A percentile compares a stretch with the other conserved stretches of the same genome.
phyloP scores from a whole-genome alignment of 805 yeast genomes.

The Lachancea waltii region DNA sequence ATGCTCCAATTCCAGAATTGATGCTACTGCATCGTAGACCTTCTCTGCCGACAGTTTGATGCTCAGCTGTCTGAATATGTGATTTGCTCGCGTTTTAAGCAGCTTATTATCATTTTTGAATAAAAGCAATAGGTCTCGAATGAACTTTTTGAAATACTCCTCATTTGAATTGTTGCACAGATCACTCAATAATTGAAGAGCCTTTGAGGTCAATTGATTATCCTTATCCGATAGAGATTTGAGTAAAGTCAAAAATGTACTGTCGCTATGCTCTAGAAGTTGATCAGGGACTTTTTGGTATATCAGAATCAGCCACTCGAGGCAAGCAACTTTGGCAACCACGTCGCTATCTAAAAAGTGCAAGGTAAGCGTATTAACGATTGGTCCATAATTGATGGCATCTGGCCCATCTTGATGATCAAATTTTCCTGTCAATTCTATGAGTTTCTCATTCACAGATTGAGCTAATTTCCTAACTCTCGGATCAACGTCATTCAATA shows the following conservation, averaged over 20 bases:
- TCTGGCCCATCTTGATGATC: slow-evolving; percentile 21
- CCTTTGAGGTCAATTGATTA: slow-evolving; percentile 25
- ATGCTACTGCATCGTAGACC: slow-evolving; percentile 73
- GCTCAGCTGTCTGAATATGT: slow-evolving; percentile 79
- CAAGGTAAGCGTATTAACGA: slow-evolving; percentile 62
- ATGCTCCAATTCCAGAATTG: slow-evolving; percentile 53
- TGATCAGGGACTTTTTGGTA: slow-evolving; percentile 62
- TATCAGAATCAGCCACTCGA: slow-evolving; percentile 85
- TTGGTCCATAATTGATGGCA: slow-evolving; percentile 39
- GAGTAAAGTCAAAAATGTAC: slow-evolving; percentile 68
- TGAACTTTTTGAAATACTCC: slow-evolving; percentile 66
- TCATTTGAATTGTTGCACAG: slow-evolving; percentile 44
- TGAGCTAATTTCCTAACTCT: slow-evolving; percentile 49
- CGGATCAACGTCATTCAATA: slow-evolving; percentile 49
- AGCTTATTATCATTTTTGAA: slow-evolving; percentile 65
- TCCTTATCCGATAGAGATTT: slow-evolving; percentile 59
- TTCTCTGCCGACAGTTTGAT: slow-evolving; percentile 74
- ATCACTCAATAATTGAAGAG: slow-evolving; percentile 25
- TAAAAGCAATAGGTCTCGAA: slow-evolving; percentile 60
- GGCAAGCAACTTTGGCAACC: slow-evolving; percentile 70
- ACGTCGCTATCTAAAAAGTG: slow-evolving; percentile 75
- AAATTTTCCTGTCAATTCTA: slow-evolving; percentile 38
- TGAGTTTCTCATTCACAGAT: slow-evolving; percentile 49
- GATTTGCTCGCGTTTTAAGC: slow-evolving; percentile 68
- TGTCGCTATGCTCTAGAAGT: slow-evolving; percentile 48